Evolutionary conservation across 352 stramenopile species (phyloP).

Genomic region (Globisporangium lucens): DNA sequence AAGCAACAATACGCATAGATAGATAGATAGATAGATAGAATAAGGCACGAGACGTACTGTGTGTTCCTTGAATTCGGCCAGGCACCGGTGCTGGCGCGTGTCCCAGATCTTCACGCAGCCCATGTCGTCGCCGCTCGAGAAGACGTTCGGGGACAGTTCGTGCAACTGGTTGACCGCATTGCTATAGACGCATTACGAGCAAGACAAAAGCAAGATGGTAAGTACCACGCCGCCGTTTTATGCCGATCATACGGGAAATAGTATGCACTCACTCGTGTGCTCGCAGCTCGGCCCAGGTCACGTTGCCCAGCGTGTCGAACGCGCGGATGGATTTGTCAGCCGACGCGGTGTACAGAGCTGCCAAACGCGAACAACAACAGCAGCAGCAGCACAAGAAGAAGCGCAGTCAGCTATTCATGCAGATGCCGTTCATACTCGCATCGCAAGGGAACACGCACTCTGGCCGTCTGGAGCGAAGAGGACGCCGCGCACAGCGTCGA

Average conservation of each 20-base stretch:
- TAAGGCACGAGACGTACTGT: slow-evolving; percentile 32
- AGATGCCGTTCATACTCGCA: not conserved
- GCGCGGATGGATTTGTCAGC: slow-evolving; percentile 81
- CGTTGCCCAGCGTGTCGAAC: slow-evolving; percentile 75
- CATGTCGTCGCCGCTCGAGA: slow-evolving; percentile 79
- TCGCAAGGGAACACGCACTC: slow-evolving; percentile 31
- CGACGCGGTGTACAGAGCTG: slow-evolving; percentile 75
- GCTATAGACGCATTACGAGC: slow-evolving; percentile 14
- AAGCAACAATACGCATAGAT: not conserved
- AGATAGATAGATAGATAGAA: not conserved
- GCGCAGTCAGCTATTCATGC: not conserved
- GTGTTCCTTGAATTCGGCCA: slow-evolving; percentile 92
- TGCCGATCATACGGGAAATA: not conserved
- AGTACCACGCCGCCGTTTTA: not conserved
- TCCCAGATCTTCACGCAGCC: slow-evolving; percentile 88
- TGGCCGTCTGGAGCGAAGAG: slow-evolving; percentile 78
- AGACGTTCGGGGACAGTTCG: slow-evolving; percentile 63
- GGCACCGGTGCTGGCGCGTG: slow-evolving; percentile 74
- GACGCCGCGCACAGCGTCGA: slow-evolving; percentile 64
- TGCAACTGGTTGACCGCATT: slow-evolving; percentile 76
- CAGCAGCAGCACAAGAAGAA: slow-evolving; percentile 10
- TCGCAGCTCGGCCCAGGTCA: slow-evolving; percentile 75
- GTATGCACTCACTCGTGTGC: slow-evolving; percentile 52
- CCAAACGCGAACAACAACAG: not conserved
- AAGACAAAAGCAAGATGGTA: not conserved